phyloP scores from a whole-genome alignment of 140 eudicot species.

The Erigeron philadelphicus region DNA sequence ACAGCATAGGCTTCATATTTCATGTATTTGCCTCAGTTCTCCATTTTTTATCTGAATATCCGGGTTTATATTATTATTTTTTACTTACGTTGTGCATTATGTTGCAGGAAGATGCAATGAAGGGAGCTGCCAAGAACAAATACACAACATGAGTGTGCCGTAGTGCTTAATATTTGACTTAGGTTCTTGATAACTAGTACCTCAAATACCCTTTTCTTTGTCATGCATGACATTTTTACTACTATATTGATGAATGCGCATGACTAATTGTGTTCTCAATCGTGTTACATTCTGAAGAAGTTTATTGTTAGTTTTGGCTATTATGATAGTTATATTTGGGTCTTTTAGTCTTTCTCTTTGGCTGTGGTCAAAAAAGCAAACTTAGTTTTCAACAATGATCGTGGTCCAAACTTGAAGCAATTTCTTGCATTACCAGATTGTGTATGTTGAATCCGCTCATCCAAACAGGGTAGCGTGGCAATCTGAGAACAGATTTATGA shows the following conservation, averaged over 20 bases:
- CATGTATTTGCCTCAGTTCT: constrained; percentile 42
- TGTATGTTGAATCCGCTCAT: background rate
- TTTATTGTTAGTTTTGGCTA: constrained; percentile 4
- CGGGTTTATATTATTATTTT: background rate
- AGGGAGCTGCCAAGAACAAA: constrained; percentile 53
- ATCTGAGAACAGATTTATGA: background rate
- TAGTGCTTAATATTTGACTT: constrained; percentile 22
- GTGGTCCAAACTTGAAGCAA: background rate
- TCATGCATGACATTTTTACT: background rate
- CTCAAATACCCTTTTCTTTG: background rate
- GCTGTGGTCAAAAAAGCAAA: background rate
- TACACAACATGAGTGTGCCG: constrained; percentile 44
- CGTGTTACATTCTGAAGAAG: constrained; percentile 16
- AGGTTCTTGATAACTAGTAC: background rate
- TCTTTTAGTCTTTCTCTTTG: background rate
- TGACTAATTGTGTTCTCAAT: background rate
- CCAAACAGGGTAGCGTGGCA: background rate
- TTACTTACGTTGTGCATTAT: constrained; percentile 13
- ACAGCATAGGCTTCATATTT: constrained; percentile 67
- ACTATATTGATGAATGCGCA: constrained; percentile 21
- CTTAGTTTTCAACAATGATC: background rate
- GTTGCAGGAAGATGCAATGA: constrained; percentile 70
- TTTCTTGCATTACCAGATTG: background rate
- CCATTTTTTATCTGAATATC: background rate
- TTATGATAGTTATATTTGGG: background rate